These are phyloP conservation scores for Metschnikowia peoriensis DNA, from an alignment of 805 yeast species.

Conservation along the genomic window DNA sequence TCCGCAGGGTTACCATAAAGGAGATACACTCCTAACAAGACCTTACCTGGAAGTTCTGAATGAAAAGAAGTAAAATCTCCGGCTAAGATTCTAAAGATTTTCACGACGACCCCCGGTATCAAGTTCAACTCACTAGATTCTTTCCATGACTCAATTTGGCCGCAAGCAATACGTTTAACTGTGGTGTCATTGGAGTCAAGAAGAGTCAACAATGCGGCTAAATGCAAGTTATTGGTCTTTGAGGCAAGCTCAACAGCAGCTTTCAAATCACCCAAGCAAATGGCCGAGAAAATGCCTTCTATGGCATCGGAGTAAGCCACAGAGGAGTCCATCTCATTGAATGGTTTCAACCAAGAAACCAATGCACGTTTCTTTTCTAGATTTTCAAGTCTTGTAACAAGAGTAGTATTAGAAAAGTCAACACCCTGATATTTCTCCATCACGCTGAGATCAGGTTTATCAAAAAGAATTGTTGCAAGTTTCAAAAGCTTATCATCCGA, in stretches of 20 bases:
- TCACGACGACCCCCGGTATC: constrained; percentile 55
- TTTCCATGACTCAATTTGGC: constrained; percentile 69
- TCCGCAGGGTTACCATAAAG: constrained; percentile 53
- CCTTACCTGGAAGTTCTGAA: constrained; percentile 61
- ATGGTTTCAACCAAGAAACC: constrained; percentile 55
- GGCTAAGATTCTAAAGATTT: constrained; percentile 63
- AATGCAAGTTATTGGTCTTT: constrained; percentile 60
- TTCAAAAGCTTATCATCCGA: constrained; percentile 44
- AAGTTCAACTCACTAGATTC: constrained; percentile 35
- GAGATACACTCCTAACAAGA: constrained; percentile 56
- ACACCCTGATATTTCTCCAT: constrained; percentile 9
- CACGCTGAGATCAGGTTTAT: constrained; percentile 12
- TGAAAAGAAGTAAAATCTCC: constrained; percentile 45
- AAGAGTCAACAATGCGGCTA: constrained; percentile 67
- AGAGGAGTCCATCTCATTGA: constrained; percentile 24
- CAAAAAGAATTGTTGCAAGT: constrained; percentile 63
- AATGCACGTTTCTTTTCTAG: constrained; percentile 44
- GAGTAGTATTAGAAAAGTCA: constrained; percentile 13
- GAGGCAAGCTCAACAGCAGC: constrained; percentile 64
- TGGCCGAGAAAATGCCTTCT: constrained; percentile 41
- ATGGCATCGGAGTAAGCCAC: constrained; percentile 21
- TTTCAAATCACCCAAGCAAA: constrained; percentile 56
- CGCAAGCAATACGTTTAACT: constrained; percentile 52
- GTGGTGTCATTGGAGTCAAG: constrained; percentile 67
- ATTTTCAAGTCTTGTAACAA: constrained; percentile 18